Evolutionary conservation across 1,284 basidiomycete genomes (phyloP).

Genomic region (Cutaneotrichosporon sp.): DNA sequence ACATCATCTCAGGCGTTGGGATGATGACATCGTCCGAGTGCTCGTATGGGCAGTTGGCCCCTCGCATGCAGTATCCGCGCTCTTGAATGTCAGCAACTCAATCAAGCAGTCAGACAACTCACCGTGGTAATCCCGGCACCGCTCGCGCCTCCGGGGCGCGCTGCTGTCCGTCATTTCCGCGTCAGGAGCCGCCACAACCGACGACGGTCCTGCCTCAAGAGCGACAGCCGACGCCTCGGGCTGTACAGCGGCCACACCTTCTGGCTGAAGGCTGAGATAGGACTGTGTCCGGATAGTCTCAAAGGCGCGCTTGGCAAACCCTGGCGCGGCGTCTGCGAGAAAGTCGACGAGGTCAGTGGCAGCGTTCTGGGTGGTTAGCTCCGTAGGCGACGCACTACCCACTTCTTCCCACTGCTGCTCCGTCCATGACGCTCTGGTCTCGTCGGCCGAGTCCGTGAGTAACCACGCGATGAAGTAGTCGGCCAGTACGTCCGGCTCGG

Average conservation of each 20-base stretch:
- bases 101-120: constrained; percentile 43
- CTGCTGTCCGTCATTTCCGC: constrained; percentile 23
- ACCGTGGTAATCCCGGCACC: constrained; percentile 85
- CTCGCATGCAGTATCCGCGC: constrained; percentile 83
- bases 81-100: constrained; percentile 52
- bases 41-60: constrained; percentile 83
- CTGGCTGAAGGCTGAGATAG: constrained; percentile 54
- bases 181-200: constrained; percentile 13
- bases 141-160: constrained; percentile 8
- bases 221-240: constrained; percentile 23
- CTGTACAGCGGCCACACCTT: constrained; percentile 20
- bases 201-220: constrained; percentile 7
- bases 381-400: constrained; percentile 1
- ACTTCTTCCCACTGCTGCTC: constrained; percentile 74
- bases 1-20: constrained; percentile 53
- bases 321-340: constrained; percentile 72
- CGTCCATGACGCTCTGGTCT: constrained; percentile 53
- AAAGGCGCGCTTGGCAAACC: constrained; percentile 81
- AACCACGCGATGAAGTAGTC: constrained; percentile 88
- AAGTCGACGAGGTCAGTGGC: constrained; percentile 79
- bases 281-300: constrained; percentile 72
- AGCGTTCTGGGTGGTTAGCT: constrained; percentile 52
- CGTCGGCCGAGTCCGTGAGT: constrained; percentile 63
- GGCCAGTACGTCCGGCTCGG: constrained; percentile 85
- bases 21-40: constrained; percentile 61